Conservation (phyloP, 768 basidiomycete species). For the Amanita exitialis region DNA sequence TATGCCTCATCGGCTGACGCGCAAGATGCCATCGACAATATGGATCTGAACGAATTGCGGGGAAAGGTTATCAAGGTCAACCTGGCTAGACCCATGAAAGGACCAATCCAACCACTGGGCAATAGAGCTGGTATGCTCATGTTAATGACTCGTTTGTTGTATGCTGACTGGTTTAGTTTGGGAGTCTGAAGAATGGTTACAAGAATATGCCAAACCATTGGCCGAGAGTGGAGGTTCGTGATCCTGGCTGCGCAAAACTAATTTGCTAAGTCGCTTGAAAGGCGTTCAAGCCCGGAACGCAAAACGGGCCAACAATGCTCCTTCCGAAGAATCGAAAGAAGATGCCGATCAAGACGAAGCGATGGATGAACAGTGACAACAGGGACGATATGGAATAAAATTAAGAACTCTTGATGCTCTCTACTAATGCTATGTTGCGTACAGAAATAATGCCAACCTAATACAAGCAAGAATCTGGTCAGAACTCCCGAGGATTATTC, state of each 20-base stretch:
- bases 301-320: conserved; percentile 15
- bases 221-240: conserved; percentile 61
- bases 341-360: conserved; percentile 32
- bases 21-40: conserved; percentile 97
- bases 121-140: conserved; percentile 64
- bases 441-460: background rate
- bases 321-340: conserved; percentile 19
- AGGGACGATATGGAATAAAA: background rate
- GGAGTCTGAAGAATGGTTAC: conserved; percentile 93
- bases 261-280: conserved; percentile 11
- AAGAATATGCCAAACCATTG: conserved; percentile 70
- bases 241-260: background rate
- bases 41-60: conserved; percentile 86
- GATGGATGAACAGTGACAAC: conserved; percentile 55
- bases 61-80: conserved; percentile 77
- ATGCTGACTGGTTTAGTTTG: conserved; percentile 49
- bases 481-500: conserved; percentile 36
- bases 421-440: background rate
- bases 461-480: conserved; percentile 8
- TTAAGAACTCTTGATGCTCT: background rate
- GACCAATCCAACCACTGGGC: conserved; percentile 49
- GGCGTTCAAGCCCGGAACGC: conserved; percentile 47
- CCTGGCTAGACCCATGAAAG: conserved; percentile 76
- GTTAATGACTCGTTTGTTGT: background rate
- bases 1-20: conserved; percentile 75